Evolutionary conservation across 495 filamentous ascomycete species (phyloP).

Genomic region (Pyrenula massariospora): DNA sequence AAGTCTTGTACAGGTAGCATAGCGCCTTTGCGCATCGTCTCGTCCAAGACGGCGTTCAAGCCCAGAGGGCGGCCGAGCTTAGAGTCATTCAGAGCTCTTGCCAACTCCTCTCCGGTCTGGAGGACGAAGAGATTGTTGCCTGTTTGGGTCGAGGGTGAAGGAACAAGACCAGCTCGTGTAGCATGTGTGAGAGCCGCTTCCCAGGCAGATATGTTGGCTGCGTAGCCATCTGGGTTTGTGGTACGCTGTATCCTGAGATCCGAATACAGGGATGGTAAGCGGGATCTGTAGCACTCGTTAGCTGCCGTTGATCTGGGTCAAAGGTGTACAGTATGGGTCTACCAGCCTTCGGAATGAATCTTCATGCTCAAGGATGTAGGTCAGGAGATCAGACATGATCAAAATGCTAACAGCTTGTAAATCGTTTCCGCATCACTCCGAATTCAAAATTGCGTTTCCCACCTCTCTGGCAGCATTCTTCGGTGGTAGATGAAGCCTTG

Average conservation of each 20-base stretch:
- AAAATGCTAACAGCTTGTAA: background rate
- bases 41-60: slow-evolving; percentile 66
- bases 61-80: slow-evolving; percentile 80
- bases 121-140: slow-evolving; percentile 45
- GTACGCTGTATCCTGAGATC: slow-evolving; percentile 71
- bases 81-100: slow-evolving; percentile 57
- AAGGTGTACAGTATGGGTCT: background rate
- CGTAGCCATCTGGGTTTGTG: slow-evolving; percentile 84
- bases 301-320: background rate
- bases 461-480: no score
- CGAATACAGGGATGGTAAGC: slow-evolving; percentile 86
- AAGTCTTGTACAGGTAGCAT: slow-evolving; percentile 61
- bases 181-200: slow-evolving; percentile 58
- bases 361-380: slow-evolving; percentile 49
- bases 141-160: slow-evolving; percentile 18
- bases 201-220: slow-evolving; percentile 79
- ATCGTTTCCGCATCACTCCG: no score
- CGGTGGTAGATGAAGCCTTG: no score
- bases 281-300: slow-evolving; percentile 39
- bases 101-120: slow-evolving; percentile 53
- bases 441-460: no score
- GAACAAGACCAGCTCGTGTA: slow-evolving; percentile 51
- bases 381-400: slow-evolving; percentile 46
- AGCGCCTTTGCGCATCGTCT: slow-evolving; percentile 54
- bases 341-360: slow-evolving; percentile 53